Conservation (phyloP, 768 basidiomycete genomes). For the Rhodocollybia butyracea region DNA sequence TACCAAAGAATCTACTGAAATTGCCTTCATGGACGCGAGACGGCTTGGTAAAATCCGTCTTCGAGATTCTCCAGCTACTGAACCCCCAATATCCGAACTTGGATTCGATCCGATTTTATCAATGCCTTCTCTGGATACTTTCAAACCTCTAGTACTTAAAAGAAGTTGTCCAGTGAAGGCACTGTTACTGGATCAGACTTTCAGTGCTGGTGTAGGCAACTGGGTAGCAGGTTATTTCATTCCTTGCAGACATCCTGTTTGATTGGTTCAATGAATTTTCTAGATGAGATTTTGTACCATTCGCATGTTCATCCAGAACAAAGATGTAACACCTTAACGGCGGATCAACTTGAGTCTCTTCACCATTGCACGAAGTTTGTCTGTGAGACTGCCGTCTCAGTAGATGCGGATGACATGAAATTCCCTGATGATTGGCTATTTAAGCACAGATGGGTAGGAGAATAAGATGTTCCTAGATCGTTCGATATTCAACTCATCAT, state of each 20-base stretch:
- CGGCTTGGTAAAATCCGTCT: slow-evolving; percentile 70
- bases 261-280: not conserved
- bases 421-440: slow-evolving; percentile 72
- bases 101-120: slow-evolving; percentile 77
- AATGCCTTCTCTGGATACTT: slow-evolving; percentile 57
- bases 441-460: slow-evolving; percentile 65
- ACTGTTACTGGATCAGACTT: slow-evolving; percentile 74
- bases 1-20: slow-evolving; percentile 36
- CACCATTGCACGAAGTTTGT: slow-evolving; percentile 53
- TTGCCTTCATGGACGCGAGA: slow-evolving; percentile 73
- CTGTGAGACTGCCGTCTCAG: slow-evolving; percentile 58
- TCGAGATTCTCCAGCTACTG: slow-evolving; percentile 48
- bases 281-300: slow-evolving; percentile 75
- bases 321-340: slow-evolving; percentile 52
- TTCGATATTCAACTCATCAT: not conserved
- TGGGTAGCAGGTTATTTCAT: slow-evolving; percentile 66
- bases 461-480: not conserved
- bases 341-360: slow-evolving; percentile 45
- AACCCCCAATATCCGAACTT: slow-evolving; percentile 68
- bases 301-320: slow-evolving; percentile 71
- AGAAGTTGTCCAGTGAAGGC: slow-evolving; percentile 69
- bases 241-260: not conserved
- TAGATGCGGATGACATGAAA: slow-evolving; percentile 63
- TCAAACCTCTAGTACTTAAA: slow-evolving; percentile 43
- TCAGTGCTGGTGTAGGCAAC: slow-evolving; percentile 80